Base-by-base conservation (phyloP, 768 basidiomycete genomes). In the Mycena filopes region DNA sequence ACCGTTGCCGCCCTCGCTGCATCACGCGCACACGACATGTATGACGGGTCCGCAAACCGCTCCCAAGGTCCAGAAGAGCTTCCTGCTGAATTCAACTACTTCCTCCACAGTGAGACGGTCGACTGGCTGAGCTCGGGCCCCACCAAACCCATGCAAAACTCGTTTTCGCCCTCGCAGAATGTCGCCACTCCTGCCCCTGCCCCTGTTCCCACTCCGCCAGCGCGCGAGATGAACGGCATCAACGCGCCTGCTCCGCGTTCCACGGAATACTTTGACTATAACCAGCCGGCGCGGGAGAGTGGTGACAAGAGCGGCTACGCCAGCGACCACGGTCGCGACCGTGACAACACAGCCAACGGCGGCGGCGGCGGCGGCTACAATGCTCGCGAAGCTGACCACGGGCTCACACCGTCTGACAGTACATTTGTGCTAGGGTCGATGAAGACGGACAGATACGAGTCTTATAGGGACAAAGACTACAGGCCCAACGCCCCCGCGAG, bases 1-100 rank as follows among this genome's bases (percentile, higher is more conserved):
- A 59, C n/a, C 50, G 53, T 69, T 41, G 68, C 68, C 5, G 55
- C 63, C 18, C 68, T 69, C 49, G 68, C 68, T 26, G 67, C 67
- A 1, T 59, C 67, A n/a, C 68, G 47, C 13, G 51, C 59, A 7
- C 51, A 26, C 42, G 59, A 60, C 33, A 47, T 51, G 57, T 57
- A 62, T 56, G 60, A 57, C 15, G 26, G 29, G 40, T 28, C 20
- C 48, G 23, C 16, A n/a, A 36, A 33, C 40, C 31, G 20, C 7
- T 54, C 21, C 43, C 49, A 28, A 58, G 48, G 43, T 23, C 29
- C 47, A 7, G 28, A 41, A 20, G 46, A 48, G 13, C 66, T 60
- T 21, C 55, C 66, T 6, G 66, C 40, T 36, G 68, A 69, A 56
- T 69, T 69, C 56, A 49, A 69, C 42, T 69, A 69, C 41, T 69